Evolutionary conservation across 225 moss, liverwort and hornwort genomes (phyloP), one percentile per base, ranked within the genome.

Genomic region (Polytrichum formosum): DNA sequence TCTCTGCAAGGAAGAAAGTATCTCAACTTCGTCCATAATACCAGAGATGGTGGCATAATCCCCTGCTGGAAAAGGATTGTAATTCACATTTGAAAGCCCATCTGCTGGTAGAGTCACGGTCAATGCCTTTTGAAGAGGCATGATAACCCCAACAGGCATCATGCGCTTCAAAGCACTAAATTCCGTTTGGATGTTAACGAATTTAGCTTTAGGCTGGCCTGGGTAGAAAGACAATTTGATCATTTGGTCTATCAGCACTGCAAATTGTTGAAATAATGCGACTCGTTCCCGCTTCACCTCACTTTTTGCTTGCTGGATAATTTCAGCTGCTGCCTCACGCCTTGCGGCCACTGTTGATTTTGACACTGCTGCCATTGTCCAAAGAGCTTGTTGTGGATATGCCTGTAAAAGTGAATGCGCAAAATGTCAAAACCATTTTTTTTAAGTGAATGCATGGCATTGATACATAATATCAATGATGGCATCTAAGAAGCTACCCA

Each of bases 351-450:
- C 94, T 37, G 91, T 88, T 26, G 98, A 98, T 70, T 98, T 98
- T 37, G 94, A 90, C 71, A 98, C 94, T 67, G 98, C 98, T 54
- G 98, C 98, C 94, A 98, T 98, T 66, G 88, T 94, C 98, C 98
- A 98, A 26, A 94, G 80, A 60, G 98, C 92, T 81, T 98, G 98
- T 75, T 98, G 98, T 33, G 94, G 98, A 85, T 94, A 94, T 4
- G 90, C 82, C 82, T 94, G 82, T 33, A 84, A 20, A 37, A n/a
- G 30, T 21, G 31, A 46, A 6, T 35, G 8, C 28, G 5, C 65
- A 58, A 23, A 23, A 58, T 6, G 58, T 58, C 58, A 22, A 6
- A 6, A 58, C 46, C 46, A 46, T 3, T 46, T 46, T 16, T 46
- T 46, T 13, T 13, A 46, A 46, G 13, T 46, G 16, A 13, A 13